These are phyloP conservation scores for fission yeast (Schizosaccharomyces pombe) DNA, from an alignment of 805 yeast genomes.

Conservation along the genomic window ASM294v3 CU329670.1:2112001-2112500, in stretches of 20 bases:
- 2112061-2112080: neutral
- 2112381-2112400: conserved; percentile 1
- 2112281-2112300: neutral
- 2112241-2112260: neutral
- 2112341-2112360: neutral
- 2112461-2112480: neutral
- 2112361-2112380: neutral
- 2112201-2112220: neutral
- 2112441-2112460: neutral
- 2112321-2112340: neutral
- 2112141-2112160: neutral
- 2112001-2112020: neutral
- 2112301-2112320: neutral
- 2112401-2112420: neutral
- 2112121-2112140: neutral
- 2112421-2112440: neutral
- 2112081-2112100: neutral
- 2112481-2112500: neutral
- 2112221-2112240: neutral
- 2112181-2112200: neutral
- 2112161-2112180: neutral
- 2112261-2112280: conserved; percentile 1
- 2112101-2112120: neutral
- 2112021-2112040: neutral
- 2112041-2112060: neutral